phyloP scores from a whole-genome alignment of 2,329 filamentous ascomycete genomes.

The Shiraia sp. region DNA sequence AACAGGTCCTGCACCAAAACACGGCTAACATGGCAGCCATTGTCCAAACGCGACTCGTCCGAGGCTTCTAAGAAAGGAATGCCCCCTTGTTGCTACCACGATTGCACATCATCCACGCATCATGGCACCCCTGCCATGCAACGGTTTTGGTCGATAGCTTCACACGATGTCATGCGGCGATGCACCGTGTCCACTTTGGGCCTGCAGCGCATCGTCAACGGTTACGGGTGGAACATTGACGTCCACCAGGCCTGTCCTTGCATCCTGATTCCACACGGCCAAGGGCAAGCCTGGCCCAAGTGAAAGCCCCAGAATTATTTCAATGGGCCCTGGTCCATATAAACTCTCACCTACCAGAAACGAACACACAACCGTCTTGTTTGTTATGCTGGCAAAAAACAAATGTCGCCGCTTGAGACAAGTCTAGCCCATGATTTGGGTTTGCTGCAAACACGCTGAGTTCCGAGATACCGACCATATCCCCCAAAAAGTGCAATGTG shows the following conservation, averaged over 20 bases:
- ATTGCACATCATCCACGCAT: conserved; percentile 37
- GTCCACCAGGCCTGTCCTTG: conserved; percentile 28
- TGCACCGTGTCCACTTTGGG: conserved; percentile 18
- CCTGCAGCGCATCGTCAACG: conserved; percentile 20
- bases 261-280: conserved; percentile 19
- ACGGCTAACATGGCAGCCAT: conserved; percentile 3
- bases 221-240: conserved; percentile 36
- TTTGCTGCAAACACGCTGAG: too few relatives aligned
- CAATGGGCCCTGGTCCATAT: conserved; percentile 2
- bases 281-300: conserved; percentile 15
- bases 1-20: background rate
- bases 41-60: conserved; percentile 16
- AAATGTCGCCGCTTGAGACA: too few relatives aligned
- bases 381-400: too few relatives aligned
- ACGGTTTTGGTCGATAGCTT: conserved; percentile 8
- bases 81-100: conserved; percentile 19
- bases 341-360: conserved; percentile 3
- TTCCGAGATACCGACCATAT: background rate
- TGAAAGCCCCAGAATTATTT: conserved; percentile 7
- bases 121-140: conserved; percentile 42
- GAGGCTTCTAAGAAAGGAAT: conserved; percentile 12
- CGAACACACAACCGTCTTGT: conserved; percentile 9
- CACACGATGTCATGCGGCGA: conserved; percentile 16
- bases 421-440: too few relatives aligned
- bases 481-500: background rate